Percentiles rank a stretch among this genome's conserved stretches.
Conservation (phyloP, 148 eudicot species). For the Vaccinium vitisidaea region DNA sequence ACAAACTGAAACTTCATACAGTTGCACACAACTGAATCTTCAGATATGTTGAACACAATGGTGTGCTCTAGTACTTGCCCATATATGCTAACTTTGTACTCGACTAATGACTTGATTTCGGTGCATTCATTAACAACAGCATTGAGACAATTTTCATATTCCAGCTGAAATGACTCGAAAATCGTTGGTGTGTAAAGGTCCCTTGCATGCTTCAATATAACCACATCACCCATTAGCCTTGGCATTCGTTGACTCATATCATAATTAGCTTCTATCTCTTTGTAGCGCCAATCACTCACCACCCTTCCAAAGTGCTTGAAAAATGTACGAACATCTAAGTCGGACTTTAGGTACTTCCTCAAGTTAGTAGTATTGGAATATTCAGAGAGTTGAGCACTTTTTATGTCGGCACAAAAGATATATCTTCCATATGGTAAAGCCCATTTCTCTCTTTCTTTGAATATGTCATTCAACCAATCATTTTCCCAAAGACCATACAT, state of each 20-base stretch:
- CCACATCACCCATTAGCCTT: conserved; percentile 24
- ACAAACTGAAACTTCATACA: conserved; percentile 32
- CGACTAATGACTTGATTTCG: background rate
- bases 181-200: conserved; percentile 26
- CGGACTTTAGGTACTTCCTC: conserved; percentile 24
- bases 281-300: conserved; percentile 28
- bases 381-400: conserved; percentile 24
- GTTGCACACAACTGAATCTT: conserved; percentile 23
- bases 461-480: conserved; percentile 24
- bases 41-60: conserved; percentile 13
- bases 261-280: conserved; percentile 25
- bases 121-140: conserved; percentile 18
- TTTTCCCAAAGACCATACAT: conserved; percentile 15
- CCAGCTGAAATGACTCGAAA: conserved; percentile 31
- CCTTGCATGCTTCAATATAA: conserved; percentile 23
- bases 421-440: conserved; percentile 25
- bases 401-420: conserved; percentile 28
- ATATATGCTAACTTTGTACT: conserved; percentile 23
- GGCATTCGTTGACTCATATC: conserved; percentile 28
- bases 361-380: conserved; percentile 21
- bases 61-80: conserved; percentile 17
- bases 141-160: conserved; percentile 28
- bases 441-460: conserved; percentile 30
- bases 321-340: conserved; percentile 19
- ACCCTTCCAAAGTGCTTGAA: conserved; percentile 30